Evolutionary conservation across 495 filamentous ascomycete genomes (phyloP).

Genomic region (Paragyromitra xinjiangensis): DNA sequence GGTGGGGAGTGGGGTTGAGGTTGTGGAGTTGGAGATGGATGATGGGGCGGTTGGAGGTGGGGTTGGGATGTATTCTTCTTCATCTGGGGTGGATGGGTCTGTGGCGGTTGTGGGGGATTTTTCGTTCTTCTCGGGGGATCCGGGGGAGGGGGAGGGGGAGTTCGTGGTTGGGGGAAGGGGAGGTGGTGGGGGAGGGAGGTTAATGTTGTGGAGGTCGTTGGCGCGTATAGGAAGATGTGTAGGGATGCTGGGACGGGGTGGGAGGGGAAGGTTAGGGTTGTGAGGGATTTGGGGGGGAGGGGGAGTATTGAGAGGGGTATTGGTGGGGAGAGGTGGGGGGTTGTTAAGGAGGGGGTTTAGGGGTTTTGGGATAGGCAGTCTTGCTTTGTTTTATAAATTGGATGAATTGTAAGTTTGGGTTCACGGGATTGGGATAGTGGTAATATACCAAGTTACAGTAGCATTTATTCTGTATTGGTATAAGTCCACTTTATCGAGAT

Average conservation of each 20-base stretch:
- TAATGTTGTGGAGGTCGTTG: conserved; percentile 25
- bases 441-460: background rate
- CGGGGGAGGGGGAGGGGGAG: conserved; percentile 21
- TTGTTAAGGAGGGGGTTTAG: conserved; percentile 51
- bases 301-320: conserved; percentile 45
- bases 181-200: conserved; percentile 14
- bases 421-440: background rate
- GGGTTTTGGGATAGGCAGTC: background rate
- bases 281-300: conserved; percentile 49
- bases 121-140: conserved; percentile 51
- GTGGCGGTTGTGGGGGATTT: conserved; percentile 36
- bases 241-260: conserved; percentile 23
- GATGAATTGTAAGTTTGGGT: background rate
- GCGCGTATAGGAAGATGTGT: conserved; percentile 31
- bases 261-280: conserved; percentile 44
- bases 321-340: conserved; percentile 51
- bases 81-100: background rate
- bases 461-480: too few species aligned
- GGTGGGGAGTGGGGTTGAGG: conserved; percentile 21
- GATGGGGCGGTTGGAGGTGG: conserved; percentile 19
- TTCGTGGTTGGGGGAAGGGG: conserved; percentile 10
- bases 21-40: conserved; percentile 51
- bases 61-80: conserved; percentile 18
- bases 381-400: background rate
- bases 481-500: too few species aligned